phyloP scores from a whole-genome alignment of 495 filamentous ascomycete species.

The Penicillium pancosmium region DNA sequence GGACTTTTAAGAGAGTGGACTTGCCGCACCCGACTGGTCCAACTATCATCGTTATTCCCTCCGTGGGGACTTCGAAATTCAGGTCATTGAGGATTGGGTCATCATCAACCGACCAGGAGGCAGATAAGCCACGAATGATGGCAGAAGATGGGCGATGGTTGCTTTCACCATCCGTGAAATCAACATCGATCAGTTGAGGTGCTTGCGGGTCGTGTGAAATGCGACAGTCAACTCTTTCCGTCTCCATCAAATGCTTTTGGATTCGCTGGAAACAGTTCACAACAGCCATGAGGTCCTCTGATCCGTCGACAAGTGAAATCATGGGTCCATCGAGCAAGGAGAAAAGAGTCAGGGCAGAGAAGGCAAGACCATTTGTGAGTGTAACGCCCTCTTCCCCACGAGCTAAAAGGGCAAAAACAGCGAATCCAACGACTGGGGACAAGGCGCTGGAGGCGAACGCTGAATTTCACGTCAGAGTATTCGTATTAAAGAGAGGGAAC shows the following conservation, averaged over 20 bases:
- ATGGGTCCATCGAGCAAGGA: conserved; percentile 25
- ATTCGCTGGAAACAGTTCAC: conserved; percentile 31
- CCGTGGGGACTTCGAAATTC: conserved; percentile 31
- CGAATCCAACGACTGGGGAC: conserved; percentile 28
- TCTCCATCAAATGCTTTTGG: conserved; percentile 24
- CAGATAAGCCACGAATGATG: conserved; percentile 18
- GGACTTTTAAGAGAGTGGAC: conserved; percentile 49
- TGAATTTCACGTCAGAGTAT: conserved; percentile 10
- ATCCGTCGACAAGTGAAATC: conserved; percentile 18
- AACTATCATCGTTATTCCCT: conserved; percentile 51
- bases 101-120: conserved; percentile 23
- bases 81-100: conserved; percentile 20
- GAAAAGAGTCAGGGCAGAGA: conserved; percentile 30
- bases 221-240: conserved; percentile 19
- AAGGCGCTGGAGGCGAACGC: conserved; percentile 24
- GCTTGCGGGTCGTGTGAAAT: conserved; percentile 1
- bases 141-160: conserved; percentile 9
- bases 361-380: conserved; percentile 26
- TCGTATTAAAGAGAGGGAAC: neutral
- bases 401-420: conserved; percentile 23
- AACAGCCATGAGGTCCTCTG: conserved; percentile 26
- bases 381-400: conserved; percentile 18
- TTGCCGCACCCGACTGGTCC: conserved; percentile 61
- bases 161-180: neutral
- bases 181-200: conserved; percentile 15